Evolutionary conservation across 225 moss, liverwort and hornwort genomes (phyloP).

Genomic region (Antitrichia curtipendula): DNA sequence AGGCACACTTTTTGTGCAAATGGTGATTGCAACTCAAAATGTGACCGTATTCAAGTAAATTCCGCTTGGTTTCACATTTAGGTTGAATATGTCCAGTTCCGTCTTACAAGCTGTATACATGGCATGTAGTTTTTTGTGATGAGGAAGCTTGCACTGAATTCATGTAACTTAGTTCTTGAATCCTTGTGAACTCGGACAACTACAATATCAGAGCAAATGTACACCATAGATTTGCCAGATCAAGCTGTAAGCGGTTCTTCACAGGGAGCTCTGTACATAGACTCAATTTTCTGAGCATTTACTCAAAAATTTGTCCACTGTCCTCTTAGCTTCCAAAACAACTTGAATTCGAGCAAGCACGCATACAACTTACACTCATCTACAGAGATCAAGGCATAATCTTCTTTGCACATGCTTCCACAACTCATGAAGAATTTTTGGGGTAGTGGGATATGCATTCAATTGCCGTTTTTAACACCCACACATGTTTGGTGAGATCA

Average conservation of each 20-base stretch:
- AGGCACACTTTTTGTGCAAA: too few relatives aligned
- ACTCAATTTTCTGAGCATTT: background rate
- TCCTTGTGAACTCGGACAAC: background rate
- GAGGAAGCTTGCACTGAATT: background rate
- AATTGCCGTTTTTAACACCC: rapidly evolving
- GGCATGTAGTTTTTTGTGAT: background rate
- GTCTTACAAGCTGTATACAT: background rate
- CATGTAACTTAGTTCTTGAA: background rate
- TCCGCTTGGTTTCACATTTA: background rate
- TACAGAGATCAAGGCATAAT: background rate
- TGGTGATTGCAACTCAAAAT: background rate
- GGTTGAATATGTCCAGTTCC: background rate
- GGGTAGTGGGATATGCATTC: background rate
- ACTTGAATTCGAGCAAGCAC: background rate
- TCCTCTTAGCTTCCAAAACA: background rate
- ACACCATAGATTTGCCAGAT: background rate
- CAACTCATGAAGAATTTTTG: background rate
- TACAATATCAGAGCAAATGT: background rate
- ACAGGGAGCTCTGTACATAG: background rate
- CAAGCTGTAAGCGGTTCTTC: background rate
- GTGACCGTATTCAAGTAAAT: background rate
- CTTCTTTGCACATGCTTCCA: background rate
- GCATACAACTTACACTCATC: background rate
- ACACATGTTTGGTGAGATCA: background rate
- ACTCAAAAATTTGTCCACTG: background rate